phyloP scores from a whole-genome alignment of 1,284 basidiomycete genomes.

The Irpex sp. region DNA sequence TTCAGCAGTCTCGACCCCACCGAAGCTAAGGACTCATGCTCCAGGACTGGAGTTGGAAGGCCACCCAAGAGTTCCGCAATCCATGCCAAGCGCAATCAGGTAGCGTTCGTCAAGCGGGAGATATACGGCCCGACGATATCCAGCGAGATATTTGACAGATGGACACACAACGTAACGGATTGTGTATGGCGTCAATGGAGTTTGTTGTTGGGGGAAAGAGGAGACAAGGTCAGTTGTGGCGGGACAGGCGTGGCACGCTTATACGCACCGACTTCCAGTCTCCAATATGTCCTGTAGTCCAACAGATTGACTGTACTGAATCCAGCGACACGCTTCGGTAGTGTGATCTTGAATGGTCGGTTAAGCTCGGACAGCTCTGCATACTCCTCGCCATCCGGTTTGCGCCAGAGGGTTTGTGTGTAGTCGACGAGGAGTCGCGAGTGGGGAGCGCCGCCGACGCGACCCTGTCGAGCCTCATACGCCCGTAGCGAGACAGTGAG shows the following conservation, averaged over 20 bases:
- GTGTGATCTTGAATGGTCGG: slow-evolving; percentile 63
- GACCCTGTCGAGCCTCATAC: slow-evolving; percentile 69
- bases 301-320: slow-evolving; percentile 71
- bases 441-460: slow-evolving; percentile 44
- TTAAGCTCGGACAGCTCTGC: slow-evolving; percentile 61
- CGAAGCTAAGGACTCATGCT: slow-evolving; percentile 58
- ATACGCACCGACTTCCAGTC: slow-evolving; percentile 72
- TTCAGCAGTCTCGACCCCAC: slow-evolving; percentile 66
- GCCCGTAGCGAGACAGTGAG: slow-evolving; percentile 70
- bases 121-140: neutral
- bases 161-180: slow-evolving; percentile 11
- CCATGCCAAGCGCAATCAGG: slow-evolving; percentile 6
- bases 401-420: slow-evolving; percentile 63
- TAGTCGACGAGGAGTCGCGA: slow-evolving; percentile 67
- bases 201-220: neutral
- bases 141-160: slow-evolving; percentile 18
- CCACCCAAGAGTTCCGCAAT: slow-evolving; percentile 13
- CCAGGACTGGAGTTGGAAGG: slow-evolving; percentile 45
- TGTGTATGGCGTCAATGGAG: neutral
- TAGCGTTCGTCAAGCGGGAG: slow-evolving; percentile 6
- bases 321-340: slow-evolving; percentile 62
- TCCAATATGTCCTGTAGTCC: slow-evolving; percentile 77
- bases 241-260: slow-evolving; percentile 7
- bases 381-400: slow-evolving; percentile 51
- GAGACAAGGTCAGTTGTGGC: neutral